Base-by-base conservation (phyloP, 2,329 filamentous ascomycete species). In the Colletotrichum tabaci region DNA sequence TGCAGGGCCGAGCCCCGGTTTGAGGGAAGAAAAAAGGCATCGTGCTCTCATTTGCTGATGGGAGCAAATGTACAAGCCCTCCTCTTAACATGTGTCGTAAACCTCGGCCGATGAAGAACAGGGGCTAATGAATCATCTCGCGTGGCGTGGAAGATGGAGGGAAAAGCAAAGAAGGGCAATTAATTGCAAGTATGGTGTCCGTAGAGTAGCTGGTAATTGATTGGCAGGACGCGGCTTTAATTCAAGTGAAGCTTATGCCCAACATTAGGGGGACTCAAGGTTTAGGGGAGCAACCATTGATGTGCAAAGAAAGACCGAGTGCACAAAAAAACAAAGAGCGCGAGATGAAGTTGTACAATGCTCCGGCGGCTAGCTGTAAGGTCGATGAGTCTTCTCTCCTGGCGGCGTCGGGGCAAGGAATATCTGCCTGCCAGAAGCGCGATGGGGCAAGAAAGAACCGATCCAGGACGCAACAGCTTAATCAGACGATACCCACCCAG, bases 401-500 rank as follows among this genome's bases (percentile, higher is more conserved):
- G 38, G 65, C 47, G 53, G 52, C 35, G 52, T 38, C 47, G 65
- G 50, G 50, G 50, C 35, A 63, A 58, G 40, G 65, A 46, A 58
- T 47, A 38, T 35, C 38, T 26, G 21, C 52, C 52, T 58, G 47
- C 23, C 58, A 55, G 65, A 60, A 68, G 47, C 42, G 60, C 69
- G 69, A 72, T 72, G 65, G 49, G 58, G 52, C 44, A 57, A 16
- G 53, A 35, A 72, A 72, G 66, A 47, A 69, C 60, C 69, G 69
- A 72, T 72, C 65, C 44, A 47, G 53, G 66, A 68, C 35, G 16
- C 60, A 42, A 26, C 53, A 46, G 53, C 58, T 63, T 61, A 63
- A 72, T 72, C 65, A 72, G 65, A 72, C 46, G 60, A 69, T 69
- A 69, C 49, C 69, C 69, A 72, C 69, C 30, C 38, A 46, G 42